Evolutionary conservation across 2,329 filamentous ascomycete genomes (phyloP), one percentile per base, ranked within the genome.

Genomic region (Hymenotorrendiella dingleyae): DNA sequence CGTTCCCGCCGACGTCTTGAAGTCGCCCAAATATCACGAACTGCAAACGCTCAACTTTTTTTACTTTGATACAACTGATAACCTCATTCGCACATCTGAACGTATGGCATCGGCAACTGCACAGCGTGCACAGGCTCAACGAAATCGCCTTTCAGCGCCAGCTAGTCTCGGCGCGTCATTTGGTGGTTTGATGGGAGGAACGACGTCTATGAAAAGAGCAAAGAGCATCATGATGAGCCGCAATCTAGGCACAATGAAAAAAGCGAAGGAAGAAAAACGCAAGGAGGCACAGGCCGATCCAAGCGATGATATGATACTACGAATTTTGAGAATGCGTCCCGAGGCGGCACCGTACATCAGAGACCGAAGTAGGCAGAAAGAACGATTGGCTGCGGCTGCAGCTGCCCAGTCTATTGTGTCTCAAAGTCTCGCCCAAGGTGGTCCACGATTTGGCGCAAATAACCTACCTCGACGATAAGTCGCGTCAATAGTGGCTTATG

Each of bases 21-120:
- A 94, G 67, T 94, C 88, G 53, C 87, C 91, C 60, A 98, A 98
- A 74, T 98, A 95, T 72, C 90, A 96, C 70, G 93, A 98, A 64
- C 79, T 98, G 41, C 87, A 93, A 53, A 91, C 88, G 49, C 77
- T 98, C 50, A 94, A 95, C 69, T 98, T 97, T 74, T 98, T 97
- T 73, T 98, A 98, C 70, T 94, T 93, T 60, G 90, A 97, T 58
- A 78, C 84, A 23, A 94, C 89, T 1, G 86, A 94, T 48, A 90
- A 86, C 55, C 76, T 98, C 10, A 88, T 97, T 55, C 84, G 91
- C 38, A 94, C 88, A n/a, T 95, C 88, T 3, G 93, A 98, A 65
- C 80, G 87, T 43, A 98, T 98, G 86, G 91, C 90, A 3, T 83
- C 86, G 2, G 88, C 89, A 29, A 94, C 85, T 4, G 84, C 84